Base-by-base conservation (phyloP, 495 filamentous ascomycete species). In the Cercophora samala region DNA sequence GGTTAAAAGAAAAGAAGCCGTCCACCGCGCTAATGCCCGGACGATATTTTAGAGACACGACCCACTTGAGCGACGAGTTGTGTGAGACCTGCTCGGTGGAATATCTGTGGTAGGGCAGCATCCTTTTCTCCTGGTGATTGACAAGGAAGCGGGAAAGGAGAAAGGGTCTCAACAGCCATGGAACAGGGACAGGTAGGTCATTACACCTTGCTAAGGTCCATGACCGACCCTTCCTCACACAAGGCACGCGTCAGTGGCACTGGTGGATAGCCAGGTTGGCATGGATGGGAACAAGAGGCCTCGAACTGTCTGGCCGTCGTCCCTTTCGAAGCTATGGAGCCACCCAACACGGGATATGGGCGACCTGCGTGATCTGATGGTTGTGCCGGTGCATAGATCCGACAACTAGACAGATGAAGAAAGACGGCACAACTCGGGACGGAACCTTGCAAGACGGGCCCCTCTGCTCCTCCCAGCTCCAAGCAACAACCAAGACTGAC, bases 1-100 rank as follows among this genome's bases (percentile, higher is more conserved):
- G 70, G 70, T 67, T 72, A 68, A 72, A 69, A 68, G 65, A 64
- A 66, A 69, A 46, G 62, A 68, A 62, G 58, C 58, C 68, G 63
- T 58, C 26, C 58, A 26, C 24, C 64, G 46, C 66, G 64, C 61
- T 67, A 69, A 69, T 62, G 59, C 67, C 63, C 66, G 65, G 65
- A 24, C 56, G 67, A 66, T 63, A 69, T 65, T 67, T 67, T 55
- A 63, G 62, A 65, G 64, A 65, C 64, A 69, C 22, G 69, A 58
- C 66, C 64, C 69, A 56, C 53, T 56, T 56, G 53, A 18, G n/a
- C 53, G 53, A 56, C 58, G 64, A 52, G 25, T 6, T 37, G 54
- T 60, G 66, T 68, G 66, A 68, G 66, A 68, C 63, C 51, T 56
- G 58, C 25, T 32, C 62, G 62, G 32, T 62, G 60, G 18, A 62